A percentile compares a stretch with the other conserved stretches of the same genome.
phyloP scores from a whole-genome alignment of 2,329 filamentous ascomycete genomes.

The Alternaria atra region DNA sequence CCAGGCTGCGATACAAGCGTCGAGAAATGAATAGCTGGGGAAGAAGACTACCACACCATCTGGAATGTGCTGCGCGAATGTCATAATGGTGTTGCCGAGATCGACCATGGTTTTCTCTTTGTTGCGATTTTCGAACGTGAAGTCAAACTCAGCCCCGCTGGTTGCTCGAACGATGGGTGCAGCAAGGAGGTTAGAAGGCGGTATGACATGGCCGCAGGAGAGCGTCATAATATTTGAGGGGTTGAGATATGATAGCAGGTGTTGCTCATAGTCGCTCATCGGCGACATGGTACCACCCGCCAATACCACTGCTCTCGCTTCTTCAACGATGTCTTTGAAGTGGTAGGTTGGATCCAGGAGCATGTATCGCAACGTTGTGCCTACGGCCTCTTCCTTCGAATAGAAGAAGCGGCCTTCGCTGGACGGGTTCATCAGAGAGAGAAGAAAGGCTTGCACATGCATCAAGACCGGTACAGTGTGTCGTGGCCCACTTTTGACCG shows the following conservation, averaged over 20 bases:
- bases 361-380: constrained; percentile 79
- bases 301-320: constrained; percentile 85
- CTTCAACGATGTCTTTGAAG: constrained; percentile 85
- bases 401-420: constrained; percentile 70
- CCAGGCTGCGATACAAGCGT: constrained; percentile 67
- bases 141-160: constrained; percentile 73
- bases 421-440: constrained; percentile 86
- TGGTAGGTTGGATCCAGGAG: constrained; percentile 90
- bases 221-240: constrained; percentile 75
- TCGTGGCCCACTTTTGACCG: constrained; percentile 25
- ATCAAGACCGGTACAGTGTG: constrained; percentile 64
- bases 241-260: constrained; percentile 81
- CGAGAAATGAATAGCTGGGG: constrained; percentile 90
- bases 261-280: constrained; percentile 86
- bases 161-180: constrained; percentile 69
- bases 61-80: constrained; percentile 76
- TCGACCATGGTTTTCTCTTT: constrained; percentile 74
- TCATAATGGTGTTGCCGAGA: constrained; percentile 76
- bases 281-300: constrained; percentile 98
- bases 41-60: constrained; percentile 96
- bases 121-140: constrained; percentile 81
- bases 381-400: constrained; percentile 56
- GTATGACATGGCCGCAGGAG: constrained; percentile 95
- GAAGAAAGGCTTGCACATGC: constrained; percentile 74
- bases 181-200: constrained; percentile 79